Evolutionary conservation across 192 early-diverging fungal genomes (phyloP), one percentile per base, ranked within the genome.

Genomic region (Geranomyces michiganensis): DNA sequence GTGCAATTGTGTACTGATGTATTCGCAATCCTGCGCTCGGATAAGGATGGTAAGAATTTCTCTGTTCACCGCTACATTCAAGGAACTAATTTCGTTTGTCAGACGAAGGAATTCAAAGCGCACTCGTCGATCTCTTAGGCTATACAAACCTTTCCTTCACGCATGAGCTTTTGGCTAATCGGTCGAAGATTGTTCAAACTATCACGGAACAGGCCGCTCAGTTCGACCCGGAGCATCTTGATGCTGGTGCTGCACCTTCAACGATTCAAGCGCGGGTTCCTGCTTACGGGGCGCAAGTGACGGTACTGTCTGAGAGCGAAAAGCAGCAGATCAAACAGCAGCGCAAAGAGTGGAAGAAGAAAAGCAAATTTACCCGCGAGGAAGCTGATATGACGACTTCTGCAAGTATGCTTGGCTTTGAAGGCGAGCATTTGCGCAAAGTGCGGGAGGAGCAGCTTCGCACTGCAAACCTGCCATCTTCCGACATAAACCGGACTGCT

Each of bases 81-180:
- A 19, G 15, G 26, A 29, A 2, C 44, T 24, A 7, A 53, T 15
- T 7, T 53, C 7, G 4, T 3, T 15, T n/a, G 12, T 31, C 59
- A 24, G 82, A 83, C 56, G 87, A 91, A 33, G 81, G 85, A 14
- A 88, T 95, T 44, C 85, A 93, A 72, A 81, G 69, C 33, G 78
- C 73, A 8, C 74, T 95, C 14, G 78, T 93, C 4, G 92, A 93
- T 75, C 77, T 91, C 0, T 67, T 95, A 21, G 93, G 93, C 7
- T 92, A 82, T 71, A 83, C 84, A 14, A 89, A 88, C 65, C 76
- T 95, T 45, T 87, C 90, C 32, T 89, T 95, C 58, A 85, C 92
- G 30, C 69, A 79, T 0, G 75, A 73, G 0, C 78, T 95, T 0
- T 62, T 93, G 5, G 51, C 76, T 0, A 81, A 91, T 68, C 77